Percentiles rank a stretch among this genome's conserved stretches.
Evolutionary conservation across 768 basidiomycete species (phyloP).

Genomic region (Lactarius tabidus): DNA sequence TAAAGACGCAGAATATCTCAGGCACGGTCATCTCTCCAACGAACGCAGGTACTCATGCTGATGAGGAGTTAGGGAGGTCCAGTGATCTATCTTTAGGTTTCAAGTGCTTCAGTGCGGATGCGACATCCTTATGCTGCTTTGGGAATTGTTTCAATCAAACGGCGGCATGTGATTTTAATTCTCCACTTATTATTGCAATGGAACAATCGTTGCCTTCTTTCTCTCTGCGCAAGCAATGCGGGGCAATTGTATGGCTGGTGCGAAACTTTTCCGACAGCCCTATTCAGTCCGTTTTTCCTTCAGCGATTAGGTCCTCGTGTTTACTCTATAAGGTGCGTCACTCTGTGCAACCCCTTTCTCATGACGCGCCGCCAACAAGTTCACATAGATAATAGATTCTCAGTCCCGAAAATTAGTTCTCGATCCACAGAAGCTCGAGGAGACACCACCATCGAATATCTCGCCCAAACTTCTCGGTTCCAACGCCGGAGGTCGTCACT

Average conservation of each 20-base stretch:
- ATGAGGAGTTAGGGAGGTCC: slow-evolving; percentile 1
- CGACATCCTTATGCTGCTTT: slow-evolving; percentile 2
- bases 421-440: background rate
- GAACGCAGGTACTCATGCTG: background rate
- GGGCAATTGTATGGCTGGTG: background rate
- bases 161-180: background rate
- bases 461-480: background rate
- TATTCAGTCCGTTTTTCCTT: background rate
- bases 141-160: slow-evolving; percentile 5
- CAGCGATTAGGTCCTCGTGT: slow-evolving; percentile 1
- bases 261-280: slow-evolving; percentile 4
- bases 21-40: background rate
- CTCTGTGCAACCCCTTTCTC: background rate
- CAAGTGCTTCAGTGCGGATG: slow-evolving; percentile 7
- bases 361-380: background rate
- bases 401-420: background rate
- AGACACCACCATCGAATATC: background rate
- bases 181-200: background rate
- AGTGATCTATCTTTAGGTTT: slow-evolving; percentile 4
- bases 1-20: background rate
- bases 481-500: background rate
- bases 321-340: background rate
- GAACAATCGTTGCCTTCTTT: background rate
- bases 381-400: background rate
- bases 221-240: background rate